Base-by-base conservation (phyloP, 345 rosid genomes). In the Aquilaria sinensis region DNA sequence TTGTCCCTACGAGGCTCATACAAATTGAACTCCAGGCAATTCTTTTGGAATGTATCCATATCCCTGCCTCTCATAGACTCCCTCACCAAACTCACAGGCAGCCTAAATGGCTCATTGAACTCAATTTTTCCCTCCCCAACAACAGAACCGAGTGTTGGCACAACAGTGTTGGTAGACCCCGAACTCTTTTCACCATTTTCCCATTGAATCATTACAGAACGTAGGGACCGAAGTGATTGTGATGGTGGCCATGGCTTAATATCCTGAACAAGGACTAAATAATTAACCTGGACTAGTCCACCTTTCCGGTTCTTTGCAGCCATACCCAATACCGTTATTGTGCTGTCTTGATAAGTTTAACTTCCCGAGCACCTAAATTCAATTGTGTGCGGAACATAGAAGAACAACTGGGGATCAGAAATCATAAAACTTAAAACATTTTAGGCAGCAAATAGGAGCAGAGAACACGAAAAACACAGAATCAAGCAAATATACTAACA, bases 181-280 rank as follows among this genome's bases (percentile, higher is more conserved):
- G 89, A 80, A 37, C 53, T 78, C 54, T 83, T 84, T 58, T 77
- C 90, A 56, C 96, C 94, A 34, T 90, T 84, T 77, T 87, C 96
- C 98, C 98, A 93, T 49, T 85, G 98, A 46, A 93, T 78, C 8
- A 87, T 56, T 62, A 87, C 96, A 13, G 98, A 87, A 47, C 97
- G 90, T 5, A 93, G 80, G 23, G 96, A 85, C 65, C 82, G 72
- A 56, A 93, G 81, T 12, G 98, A 87, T 68, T 93, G 97, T 29
- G 98, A 87, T 41, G 98, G 98, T 5, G 98, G 98, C 98, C 98
- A 93, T 45, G 96, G 98, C 77, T 82, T 90, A 78, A 93, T 72
- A 57, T 93, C 96, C 70, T 80, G 88, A 75, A 93, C 71, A 71
- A 84, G 87, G 67, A 93, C 74, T 15, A 80, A 15, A 69, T 89